Base-by-base conservation (phyloP, 129 eudicot genomes). In the Scalesia atractyloides region DNA sequence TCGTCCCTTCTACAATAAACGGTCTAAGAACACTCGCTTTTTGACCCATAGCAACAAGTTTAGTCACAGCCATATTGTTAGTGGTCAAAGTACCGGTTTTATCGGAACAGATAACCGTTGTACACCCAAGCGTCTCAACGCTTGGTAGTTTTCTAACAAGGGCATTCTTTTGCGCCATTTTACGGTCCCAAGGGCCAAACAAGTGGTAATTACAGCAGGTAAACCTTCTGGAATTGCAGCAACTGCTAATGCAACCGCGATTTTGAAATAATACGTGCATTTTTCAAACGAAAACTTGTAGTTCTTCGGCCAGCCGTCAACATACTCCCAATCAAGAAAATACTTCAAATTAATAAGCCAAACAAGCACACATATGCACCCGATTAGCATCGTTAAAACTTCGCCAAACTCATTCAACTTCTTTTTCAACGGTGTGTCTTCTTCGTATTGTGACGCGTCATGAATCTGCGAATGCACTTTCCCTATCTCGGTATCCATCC, bases 151-250 rank as follows among this genome's bases (percentile, higher is more conserved):
- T 92, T 70, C 97, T 84, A 26, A 92, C 96, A 75, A 92, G 86
- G 0, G 97, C 96, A 65, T 92, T 92, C 84, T 92, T 92, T 60
- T 87, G 94, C 17, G 96, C 97, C 97, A 92, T 92, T 68, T 89
- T 92, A 15, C 94, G 86, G 97, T 92, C 19, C 96, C 97, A 20
- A 92, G 91, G 15, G 97, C 97, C 70, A 92, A 81, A 56, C 96
- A 92, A 10, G 97, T 92, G 14, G 97, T 92, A 26, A 92, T 92
- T 33, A 92, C 97, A 66, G 97, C 97, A 12, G 97, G 97, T n/a
- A 92, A 71, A 66, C 97, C 97, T 76, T 92, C 97, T 7, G 97
- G 97, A 58, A 92, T 92, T 5, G 97, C 96, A 78, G 96, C 97
- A 59, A 92, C 97, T 13, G 97, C 97, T 64, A 92, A 83, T 36